Base-by-base conservation (phyloP, 1,284 basidiomycete genomes). In the Wolfiporia cocos region DNA sequence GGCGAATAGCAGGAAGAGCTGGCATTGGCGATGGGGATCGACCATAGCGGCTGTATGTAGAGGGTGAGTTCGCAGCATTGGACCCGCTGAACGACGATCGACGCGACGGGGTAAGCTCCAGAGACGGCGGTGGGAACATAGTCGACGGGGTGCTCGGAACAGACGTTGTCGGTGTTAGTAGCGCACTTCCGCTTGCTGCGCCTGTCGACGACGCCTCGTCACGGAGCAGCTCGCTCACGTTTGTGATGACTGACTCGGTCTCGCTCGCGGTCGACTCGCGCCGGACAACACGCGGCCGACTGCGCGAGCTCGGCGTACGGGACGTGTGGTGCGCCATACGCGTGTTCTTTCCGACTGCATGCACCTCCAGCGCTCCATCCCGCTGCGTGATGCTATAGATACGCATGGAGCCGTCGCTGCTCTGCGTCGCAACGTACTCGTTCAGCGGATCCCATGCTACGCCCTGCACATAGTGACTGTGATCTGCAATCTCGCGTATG, bases 381-480 rank as follows among this genome's bases (percentile, higher is more conserved):
- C 86, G 86, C 47, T 78, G 78, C 9, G 77, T 76, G 50, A 94
- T 82, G 45, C 76, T 78, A 63, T 93, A 91, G 49, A 95, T 81
- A 56, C 92, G 88, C 73, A 96, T 91, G 9, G 88, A 83, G 28
- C 93, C 77, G 64, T 96, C 92, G 54, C 86, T 91, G 62, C 87
- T 91, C 61, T 96, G 94, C 0, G 93, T 96, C 2, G 93, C 92
- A 50, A 97, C 87, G 58, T 87, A 96, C 61, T 94, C 89, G 59
- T 94, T 92, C 52, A 95, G 65, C 1, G 93, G 93, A 52, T 97
- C 93, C 93, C 94, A 97, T 1, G 92, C 87, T 21, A 97, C 94
- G 12, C 93, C 94, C 67, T 97, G 93, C 0, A 97, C 93, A 58
- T 90, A 96, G 63, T 96, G 92, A 28, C 76, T 78, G 63, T 97